phyloP scores from a whole-genome alignment of 2,329 filamentous ascomycete genomes.

The Aspergillus unguis region DNA sequence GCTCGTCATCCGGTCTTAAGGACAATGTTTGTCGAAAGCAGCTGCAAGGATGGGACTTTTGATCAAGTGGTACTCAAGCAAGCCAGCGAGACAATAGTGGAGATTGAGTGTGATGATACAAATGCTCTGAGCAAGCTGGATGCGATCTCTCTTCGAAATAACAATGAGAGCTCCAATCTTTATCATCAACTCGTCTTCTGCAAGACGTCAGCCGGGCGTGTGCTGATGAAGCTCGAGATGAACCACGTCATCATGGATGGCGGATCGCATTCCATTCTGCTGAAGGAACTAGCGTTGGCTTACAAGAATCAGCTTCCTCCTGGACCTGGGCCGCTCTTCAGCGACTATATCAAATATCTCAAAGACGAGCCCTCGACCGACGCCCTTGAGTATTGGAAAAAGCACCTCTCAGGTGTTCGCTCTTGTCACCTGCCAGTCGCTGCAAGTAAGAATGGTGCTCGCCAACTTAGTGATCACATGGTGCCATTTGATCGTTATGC shows the following conservation, averaged over 20 bases:
- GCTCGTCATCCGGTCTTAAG: conserved; percentile 33
- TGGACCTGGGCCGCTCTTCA: conserved; percentile 31
- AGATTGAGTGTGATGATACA: conserved; percentile 30
- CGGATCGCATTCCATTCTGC: conserved; percentile 31
- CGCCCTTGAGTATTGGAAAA: conserved; percentile 35
- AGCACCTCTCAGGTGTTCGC: conserved; percentile 31
- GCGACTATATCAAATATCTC: conserved; percentile 38
- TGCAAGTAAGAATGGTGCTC: background rate
- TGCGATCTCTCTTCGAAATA: conserved; percentile 26
- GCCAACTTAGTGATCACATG: conserved; percentile 11
- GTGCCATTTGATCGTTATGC: conserved; percentile 23
- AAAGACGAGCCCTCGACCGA: conserved; percentile 24
- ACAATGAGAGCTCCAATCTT: conserved; percentile 26
- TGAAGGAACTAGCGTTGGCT: conserved; percentile 31
- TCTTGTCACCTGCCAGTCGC: conserved; percentile 29
- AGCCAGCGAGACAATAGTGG: conserved; percentile 23
- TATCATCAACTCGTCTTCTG: conserved; percentile 37
- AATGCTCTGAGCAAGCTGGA: conserved; percentile 27
- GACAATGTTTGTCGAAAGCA: conserved; percentile 35
- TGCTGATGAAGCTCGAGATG: conserved; percentile 37
- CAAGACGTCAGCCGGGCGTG: conserved; percentile 26
- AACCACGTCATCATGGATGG: conserved; percentile 40
- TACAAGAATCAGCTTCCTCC: conserved; percentile 30
- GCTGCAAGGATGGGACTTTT: conserved; percentile 32
- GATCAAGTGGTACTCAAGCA: conserved; percentile 38